phyloP scores from a whole-genome alignment of 768 basidiomycete genomes.

The Hericium coralloides region DNA sequence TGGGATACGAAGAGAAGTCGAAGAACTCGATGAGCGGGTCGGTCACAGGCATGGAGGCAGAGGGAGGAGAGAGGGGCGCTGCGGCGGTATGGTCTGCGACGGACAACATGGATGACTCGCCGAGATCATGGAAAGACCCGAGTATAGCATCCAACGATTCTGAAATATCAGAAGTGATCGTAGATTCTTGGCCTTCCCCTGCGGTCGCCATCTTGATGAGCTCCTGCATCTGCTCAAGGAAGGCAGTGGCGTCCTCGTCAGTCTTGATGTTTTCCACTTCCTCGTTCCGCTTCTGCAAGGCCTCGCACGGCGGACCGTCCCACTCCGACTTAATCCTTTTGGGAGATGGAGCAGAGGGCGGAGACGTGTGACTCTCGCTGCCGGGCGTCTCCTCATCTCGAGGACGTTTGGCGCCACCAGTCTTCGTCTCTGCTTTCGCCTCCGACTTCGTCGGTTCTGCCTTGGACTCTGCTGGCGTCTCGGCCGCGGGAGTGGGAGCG shows the following conservation, averaged over 20 bases:
- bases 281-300: conserved; percentile 22
- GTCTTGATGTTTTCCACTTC: conserved; percentile 37
- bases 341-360: conserved; percentile 52
- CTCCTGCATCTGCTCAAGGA: conserved; percentile 58
- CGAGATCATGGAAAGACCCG: conserved; percentile 39
- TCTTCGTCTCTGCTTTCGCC: conserved; percentile 13
- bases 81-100: conserved; percentile 13
- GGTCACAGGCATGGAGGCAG: conserved; percentile 22
- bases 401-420: conserved; percentile 32
- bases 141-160: conserved; percentile 56
- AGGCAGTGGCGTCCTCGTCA: conserved; percentile 54
- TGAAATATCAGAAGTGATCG: conserved; percentile 32
- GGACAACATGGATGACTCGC: conserved; percentile 29
- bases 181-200: conserved; percentile 33
- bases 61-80: conserved; percentile 20
- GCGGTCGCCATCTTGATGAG: conserved; percentile 42
- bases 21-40: conserved; percentile 55
- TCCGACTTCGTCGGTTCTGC: conserved; percentile 5
- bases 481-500: too few relatives aligned
- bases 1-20: conserved; percentile 52
- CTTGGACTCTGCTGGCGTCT: not conserved
- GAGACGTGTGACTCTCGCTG: not conserved
- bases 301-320: conserved; percentile 47
- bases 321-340: conserved; percentile 68
- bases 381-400: conserved; percentile 38